phyloP scores from a whole-genome alignment of 2,329 filamentous ascomycete genomes.

The Ophiostoma ulmi region DNA sequence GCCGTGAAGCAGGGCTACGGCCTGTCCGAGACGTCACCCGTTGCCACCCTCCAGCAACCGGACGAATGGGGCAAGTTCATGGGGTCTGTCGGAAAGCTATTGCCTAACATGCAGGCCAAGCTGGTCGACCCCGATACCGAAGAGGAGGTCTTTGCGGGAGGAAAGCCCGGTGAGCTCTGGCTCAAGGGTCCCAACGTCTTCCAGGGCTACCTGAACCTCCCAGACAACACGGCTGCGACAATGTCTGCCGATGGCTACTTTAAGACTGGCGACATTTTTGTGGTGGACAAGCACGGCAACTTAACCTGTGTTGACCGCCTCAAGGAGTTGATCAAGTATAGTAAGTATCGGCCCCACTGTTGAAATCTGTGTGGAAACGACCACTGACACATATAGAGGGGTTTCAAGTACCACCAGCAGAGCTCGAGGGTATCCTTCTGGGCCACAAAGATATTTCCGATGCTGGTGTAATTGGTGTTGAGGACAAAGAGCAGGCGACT shows the following conservation, averaged over 20 bases:
- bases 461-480: constrained; percentile 58
- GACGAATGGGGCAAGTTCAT: constrained; percentile 71
- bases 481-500: constrained; percentile 56
- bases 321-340: constrained; percentile 61
- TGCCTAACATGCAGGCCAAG: constrained; percentile 75
- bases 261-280: constrained; percentile 83
- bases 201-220: constrained; percentile 70
- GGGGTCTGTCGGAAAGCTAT: constrained; percentile 70
- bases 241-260: constrained; percentile 78
- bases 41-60: constrained; percentile 67
- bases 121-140: constrained; percentile 62
- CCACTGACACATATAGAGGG: constrained; percentile 45
- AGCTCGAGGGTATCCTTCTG: constrained; percentile 50
- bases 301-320: constrained; percentile 87
- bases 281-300: constrained; percentile 70
- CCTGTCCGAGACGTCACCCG: constrained; percentile 78
- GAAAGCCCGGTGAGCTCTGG: constrained; percentile 63
- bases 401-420: constrained; percentile 65
- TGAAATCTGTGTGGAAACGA: neutral
- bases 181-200: constrained; percentile 77
- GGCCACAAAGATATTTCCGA: constrained; percentile 46
- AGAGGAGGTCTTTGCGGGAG: constrained; percentile 49
- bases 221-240: constrained; percentile 63
- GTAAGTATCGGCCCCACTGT: constrained; percentile 36
- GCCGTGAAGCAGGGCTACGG: constrained; percentile 92